Evolutionary conservation across 1,284 basidiomycete species (phyloP), one percentile per base, ranked within the genome.

Genomic region (Boletellus deceptivus): DNA sequence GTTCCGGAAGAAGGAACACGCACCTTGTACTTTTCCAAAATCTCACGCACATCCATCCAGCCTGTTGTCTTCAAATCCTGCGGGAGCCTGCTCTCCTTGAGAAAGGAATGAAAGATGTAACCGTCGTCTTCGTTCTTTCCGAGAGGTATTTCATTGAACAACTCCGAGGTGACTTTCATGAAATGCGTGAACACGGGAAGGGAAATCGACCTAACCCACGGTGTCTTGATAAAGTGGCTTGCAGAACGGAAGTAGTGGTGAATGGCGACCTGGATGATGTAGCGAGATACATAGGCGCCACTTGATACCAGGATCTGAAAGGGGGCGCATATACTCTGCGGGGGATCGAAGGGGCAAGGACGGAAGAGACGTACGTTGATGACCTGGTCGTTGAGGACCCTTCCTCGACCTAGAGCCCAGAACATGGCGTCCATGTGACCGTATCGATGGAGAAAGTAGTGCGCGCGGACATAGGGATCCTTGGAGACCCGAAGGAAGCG

Each of bases 81-180:
- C 18, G 82, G 80, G 48, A 79, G 74, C 62, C 82, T 75, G 59
- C 79, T 83, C 67, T 88, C 82, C 62, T 84, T 84, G 48, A 89
- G 70, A 62, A 86, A 84, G 4, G 70, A 71, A 17, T 73, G 65
- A 59, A 89, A 85, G 38, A 84, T 69, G 18, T 76, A 74, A 1
- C 86, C 86, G 56, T 89, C 86, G 59, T 89, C 86, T 56, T 86
- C 84, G 36, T 78, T 79, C 74, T 87, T 89, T 56, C 73, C 78
- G 20, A 76, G 70, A 18, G 86, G 83, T 55, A 89, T 81, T 48
- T 85, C 75, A 36, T 82, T 82, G 53, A 83, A 85, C 55, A 72
- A 73, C 39, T 75, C 69, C 24, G 79, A 74, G 6, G 82, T 80
- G 31, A 82, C 68, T 48, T 74, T 74, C 59, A 87, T 70, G 58